phyloP scores from a whole-genome alignment of 2,329 filamentous ascomycete species.

The Penicillium brevicompactum region DNA sequence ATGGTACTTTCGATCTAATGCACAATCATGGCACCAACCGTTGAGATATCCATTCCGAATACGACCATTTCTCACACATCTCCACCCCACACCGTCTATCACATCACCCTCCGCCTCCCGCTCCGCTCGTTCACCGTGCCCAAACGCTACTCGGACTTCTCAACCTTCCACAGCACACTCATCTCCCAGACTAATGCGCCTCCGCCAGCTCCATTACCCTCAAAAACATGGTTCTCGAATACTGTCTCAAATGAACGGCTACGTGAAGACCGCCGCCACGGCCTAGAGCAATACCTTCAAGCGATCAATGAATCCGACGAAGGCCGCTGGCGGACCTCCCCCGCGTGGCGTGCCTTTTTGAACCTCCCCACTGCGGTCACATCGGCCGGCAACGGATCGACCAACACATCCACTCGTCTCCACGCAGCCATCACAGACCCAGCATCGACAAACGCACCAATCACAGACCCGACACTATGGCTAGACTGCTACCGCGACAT shows the following conservation, averaged over 20 bases:
- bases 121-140: conserved; percentile 60
- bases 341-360: conserved; percentile 61
- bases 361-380: conserved; percentile 53
- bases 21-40: conserved; percentile 42
- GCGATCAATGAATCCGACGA: conserved; percentile 60
- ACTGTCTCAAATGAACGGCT: conserved; percentile 59
- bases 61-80: conserved; percentile 49
- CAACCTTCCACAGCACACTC: conserved; percentile 55
- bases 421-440: conserved; percentile 48
- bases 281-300: conserved; percentile 60
- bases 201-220: conserved; percentile 58
- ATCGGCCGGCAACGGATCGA: conserved; percentile 28
- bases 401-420: conserved; percentile 39
- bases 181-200: conserved; percentile 52
- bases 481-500: conserved; percentile 63
- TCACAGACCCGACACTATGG: conserved; percentile 61
- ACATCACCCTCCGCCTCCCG: conserved; percentile 62
- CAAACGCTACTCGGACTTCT: conserved; percentile 68
- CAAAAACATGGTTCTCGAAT: conserved; percentile 63
- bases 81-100: conserved; percentile 63
- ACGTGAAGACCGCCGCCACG: conserved; percentile 59
- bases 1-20: conserved; percentile 1
- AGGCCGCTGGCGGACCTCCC: conserved; percentile 59
- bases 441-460: conserved; percentile 36
- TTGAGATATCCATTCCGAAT: conserved; percentile 54